Conservation (phyloP, 345 rosid genomes). For the Carallia pectinifolia region DNA sequence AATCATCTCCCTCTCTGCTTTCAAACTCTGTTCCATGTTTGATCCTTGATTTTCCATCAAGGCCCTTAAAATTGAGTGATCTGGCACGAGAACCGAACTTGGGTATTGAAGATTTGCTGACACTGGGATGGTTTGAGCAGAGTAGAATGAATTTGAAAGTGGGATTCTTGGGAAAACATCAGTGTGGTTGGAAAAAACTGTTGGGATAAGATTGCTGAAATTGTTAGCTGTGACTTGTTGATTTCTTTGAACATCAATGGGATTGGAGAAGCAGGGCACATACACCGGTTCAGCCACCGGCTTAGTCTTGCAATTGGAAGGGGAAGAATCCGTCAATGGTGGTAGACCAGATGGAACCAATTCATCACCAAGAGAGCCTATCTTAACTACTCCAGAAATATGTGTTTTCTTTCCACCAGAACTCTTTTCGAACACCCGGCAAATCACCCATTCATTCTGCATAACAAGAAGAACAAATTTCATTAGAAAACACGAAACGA, state of each 20-base stretch:
- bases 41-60: constrained; percentile 45
- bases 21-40: constrained; percentile 27
- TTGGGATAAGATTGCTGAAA: constrained; percentile 35
- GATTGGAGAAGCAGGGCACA: constrained; percentile 86
- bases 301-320: constrained; percentile 26
- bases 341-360: constrained; percentile 48
- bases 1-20: constrained; percentile 38
- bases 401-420: constrained; percentile 69
- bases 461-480: background rate
- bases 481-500: background rate
- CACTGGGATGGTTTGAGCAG: constrained; percentile 31
- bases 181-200: constrained; percentile 21
- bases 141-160: constrained; percentile 32
- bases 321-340: constrained; percentile 64
- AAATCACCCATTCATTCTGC: constrained; percentile 94
- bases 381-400: constrained; percentile 42
- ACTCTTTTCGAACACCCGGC: constrained; percentile 79
- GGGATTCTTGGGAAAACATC: constrained; percentile 33
- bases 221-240: constrained; percentile 32
- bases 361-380: constrained; percentile 45
- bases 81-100: constrained; percentile 42
- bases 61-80: constrained; percentile 47
- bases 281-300: constrained; percentile 34
- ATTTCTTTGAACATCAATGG: constrained; percentile 34
- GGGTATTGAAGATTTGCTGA: constrained; percentile 31